Percentiles rank a stretch among this genome's conserved stretches.
Conservation (phyloP, 148 eudicot species). For the Hydrangea macrophylla region DNA sequence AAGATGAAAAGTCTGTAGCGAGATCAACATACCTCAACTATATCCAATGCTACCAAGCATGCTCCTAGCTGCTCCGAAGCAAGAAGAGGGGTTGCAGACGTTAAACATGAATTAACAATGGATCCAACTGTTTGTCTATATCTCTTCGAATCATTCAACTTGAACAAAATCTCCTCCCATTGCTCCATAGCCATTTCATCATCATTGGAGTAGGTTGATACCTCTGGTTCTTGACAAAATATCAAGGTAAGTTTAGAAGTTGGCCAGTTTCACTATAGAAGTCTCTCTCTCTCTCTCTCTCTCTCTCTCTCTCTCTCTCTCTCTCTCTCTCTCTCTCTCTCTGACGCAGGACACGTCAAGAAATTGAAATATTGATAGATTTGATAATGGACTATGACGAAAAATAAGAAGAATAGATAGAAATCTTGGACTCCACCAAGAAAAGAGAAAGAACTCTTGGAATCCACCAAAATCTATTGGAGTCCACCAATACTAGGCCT, state of each 20-base stretch:
- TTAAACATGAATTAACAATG: slow-evolving; percentile 66
- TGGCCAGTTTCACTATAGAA: neutral
- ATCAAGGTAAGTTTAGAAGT: slow-evolving; percentile 9
- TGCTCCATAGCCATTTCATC: slow-evolving; percentile 36
- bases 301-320: no score
- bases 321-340: no score
- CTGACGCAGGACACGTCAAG: no score
- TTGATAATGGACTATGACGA: no score
- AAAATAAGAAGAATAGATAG: no score
- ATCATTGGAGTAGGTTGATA: slow-evolving; percentile 14
- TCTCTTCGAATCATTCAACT: slow-evolving; percentile 69
- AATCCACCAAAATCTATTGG: no score
- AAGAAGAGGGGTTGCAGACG: slow-evolving; percentile 70
- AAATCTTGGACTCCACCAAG: no score
- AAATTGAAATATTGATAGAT: no score
- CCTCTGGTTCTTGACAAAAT: slow-evolving; percentile 28
- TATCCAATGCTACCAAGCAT: slow-evolving; percentile 67
- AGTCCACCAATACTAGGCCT: no score
- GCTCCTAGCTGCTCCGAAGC: slow-evolving; percentile 57
- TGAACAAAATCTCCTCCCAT: slow-evolving; percentile 67
- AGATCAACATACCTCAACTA: slow-evolving; percentile 59
- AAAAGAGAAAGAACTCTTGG: no score
- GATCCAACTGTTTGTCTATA: slow-evolving; percentile 86
- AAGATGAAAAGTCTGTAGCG: neutral
- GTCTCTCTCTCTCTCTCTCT: no score